Conservation (phyloP, 805 yeast genomes). For the Cyberlindnera meyerae region DNA sequence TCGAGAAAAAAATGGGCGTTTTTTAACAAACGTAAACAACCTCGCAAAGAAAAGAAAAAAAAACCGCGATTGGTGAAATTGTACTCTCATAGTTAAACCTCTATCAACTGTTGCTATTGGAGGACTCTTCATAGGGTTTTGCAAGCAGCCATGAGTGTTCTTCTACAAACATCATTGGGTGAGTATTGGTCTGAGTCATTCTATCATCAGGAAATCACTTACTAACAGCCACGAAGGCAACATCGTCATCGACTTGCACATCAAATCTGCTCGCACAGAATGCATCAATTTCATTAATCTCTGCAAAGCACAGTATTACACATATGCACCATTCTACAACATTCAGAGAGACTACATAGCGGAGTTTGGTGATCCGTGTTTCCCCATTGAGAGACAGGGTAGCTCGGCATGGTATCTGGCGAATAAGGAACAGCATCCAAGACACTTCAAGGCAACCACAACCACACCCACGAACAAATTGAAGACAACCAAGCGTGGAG, state of each 20-base stretch:
- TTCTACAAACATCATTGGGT: conserved; percentile 37
- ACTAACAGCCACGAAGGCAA: conserved; percentile 33
- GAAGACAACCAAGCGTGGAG: conserved; percentile 29
- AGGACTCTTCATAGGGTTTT: too few species aligned
- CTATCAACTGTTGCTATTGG: too few species aligned
- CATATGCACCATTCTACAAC: conserved; percentile 45
- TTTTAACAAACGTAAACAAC: neutral
- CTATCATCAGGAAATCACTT: too few species aligned
- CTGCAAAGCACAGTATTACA: conserved; percentile 47
- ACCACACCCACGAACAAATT: conserved; percentile 25
- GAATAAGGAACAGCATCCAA: conserved; percentile 13
- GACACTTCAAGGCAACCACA: conserved; percentile 16
- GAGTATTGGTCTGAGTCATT: conserved; percentile 7
- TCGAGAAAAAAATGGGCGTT: conserved; percentile 1
- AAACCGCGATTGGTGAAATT: too few species aligned
- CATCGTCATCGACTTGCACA: conserved; percentile 44
- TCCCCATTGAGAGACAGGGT: conserved; percentile 34
- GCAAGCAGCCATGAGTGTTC: conserved; percentile 35
- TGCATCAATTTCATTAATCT: conserved; percentile 47
- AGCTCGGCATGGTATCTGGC: conserved; percentile 29
- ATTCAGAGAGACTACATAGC: conserved; percentile 35
- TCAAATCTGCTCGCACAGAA: conserved; percentile 33
- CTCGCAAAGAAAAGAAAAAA: too few species aligned
- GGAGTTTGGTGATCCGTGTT: conserved; percentile 46
- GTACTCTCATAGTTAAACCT: too few species aligned